Conservation (phyloP, 306 rosid genomes). For the Vicia faba region DNA sequence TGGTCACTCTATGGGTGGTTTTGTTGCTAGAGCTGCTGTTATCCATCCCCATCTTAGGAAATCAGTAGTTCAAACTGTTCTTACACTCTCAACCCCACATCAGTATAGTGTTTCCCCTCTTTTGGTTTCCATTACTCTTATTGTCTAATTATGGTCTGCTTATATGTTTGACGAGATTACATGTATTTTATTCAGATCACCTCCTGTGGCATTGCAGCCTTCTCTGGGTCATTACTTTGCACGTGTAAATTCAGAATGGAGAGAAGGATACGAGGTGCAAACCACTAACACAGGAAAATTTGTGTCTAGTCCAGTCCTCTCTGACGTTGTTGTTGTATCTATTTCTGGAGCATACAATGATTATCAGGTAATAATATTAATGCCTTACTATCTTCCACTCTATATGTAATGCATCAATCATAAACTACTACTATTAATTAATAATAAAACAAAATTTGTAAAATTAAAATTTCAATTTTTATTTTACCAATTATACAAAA, state of each 20-base stretch:
- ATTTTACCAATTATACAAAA: background rate
- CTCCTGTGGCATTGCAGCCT: constrained; percentile 97
- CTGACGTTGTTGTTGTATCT: constrained; percentile 83
- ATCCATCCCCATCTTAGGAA: constrained; percentile 77
- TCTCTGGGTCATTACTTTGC: constrained; percentile 86
- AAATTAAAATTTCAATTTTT: background rate
- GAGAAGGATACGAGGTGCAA: constrained; percentile 75
- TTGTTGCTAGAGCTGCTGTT: constrained; percentile 97
- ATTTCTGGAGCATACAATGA: constrained; percentile 88
- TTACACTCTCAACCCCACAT: constrained; percentile 93
- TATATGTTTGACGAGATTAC: constrained; percentile 49
- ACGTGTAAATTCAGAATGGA: constrained; percentile 82
- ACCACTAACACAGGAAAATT: constrained; percentile 59
- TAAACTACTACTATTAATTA: background rate
- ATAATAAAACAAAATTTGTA: constrained; percentile 8
- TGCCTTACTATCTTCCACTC: constrained; percentile 17
- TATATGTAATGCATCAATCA: constrained; percentile 21
- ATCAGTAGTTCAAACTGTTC: constrained; percentile 87
- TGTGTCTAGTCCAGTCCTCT: constrained; percentile 72
- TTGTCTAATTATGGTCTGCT: constrained; percentile 29
- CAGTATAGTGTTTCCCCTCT: constrained; percentile 59
- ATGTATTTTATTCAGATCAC: constrained; percentile 76
- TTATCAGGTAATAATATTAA: constrained; percentile 68
- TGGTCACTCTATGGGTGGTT: constrained; percentile 99
- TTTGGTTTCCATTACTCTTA: constrained; percentile 30